Evolutionary conservation across 805 yeast species (phyloP).

Genomic region (Candida oleophila): DNA sequence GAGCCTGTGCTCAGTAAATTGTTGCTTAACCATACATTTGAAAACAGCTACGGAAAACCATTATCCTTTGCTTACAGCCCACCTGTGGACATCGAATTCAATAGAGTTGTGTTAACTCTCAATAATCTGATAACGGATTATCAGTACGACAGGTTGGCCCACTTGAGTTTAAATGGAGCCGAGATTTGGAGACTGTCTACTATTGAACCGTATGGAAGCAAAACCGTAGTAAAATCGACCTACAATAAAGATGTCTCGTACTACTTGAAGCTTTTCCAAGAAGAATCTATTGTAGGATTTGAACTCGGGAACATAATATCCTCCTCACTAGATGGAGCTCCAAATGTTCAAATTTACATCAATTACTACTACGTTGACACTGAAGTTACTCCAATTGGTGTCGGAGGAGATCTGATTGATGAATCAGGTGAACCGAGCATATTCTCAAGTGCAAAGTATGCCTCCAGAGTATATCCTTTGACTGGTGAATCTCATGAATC

Average conservation of each 20-base stretch:
- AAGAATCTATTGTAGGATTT: constrained; percentile 38
- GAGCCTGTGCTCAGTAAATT: constrained; percentile 34
- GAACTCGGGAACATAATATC: constrained; percentile 52
- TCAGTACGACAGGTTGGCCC: constrained; percentile 28
- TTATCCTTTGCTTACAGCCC: constrained; percentile 26
- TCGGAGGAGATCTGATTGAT: constrained; percentile 5
- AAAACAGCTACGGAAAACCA: constrained; percentile 48
- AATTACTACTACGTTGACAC: constrained; percentile 37
- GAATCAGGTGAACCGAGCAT: constrained; percentile 5
- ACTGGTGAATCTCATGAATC: constrained; percentile 12
- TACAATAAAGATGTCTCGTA: constrained; percentile 58
- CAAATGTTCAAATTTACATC: constrained; percentile 48
- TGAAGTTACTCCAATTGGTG: background rate
- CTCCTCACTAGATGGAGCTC: constrained; percentile 53
- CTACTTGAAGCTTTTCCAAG: constrained; percentile 45
- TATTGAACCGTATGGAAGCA: constrained; percentile 61
- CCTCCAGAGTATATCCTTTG: constrained; percentile 35
- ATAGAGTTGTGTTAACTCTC: constrained; percentile 23
- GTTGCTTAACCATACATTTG: constrained; percentile 47
- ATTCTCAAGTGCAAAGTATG: constrained; percentile 26
- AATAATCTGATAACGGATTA: constrained; percentile 18
- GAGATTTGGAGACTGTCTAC: constrained; percentile 29
- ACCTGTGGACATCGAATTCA: constrained; percentile 28
- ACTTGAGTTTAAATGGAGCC: constrained; percentile 21
- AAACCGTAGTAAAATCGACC: constrained; percentile 37